These are phyloP conservation scores for Irpex rosettiformis DNA, from an alignment of 1,284 basidiomycete species.

Conservation along the genomic window DNA sequence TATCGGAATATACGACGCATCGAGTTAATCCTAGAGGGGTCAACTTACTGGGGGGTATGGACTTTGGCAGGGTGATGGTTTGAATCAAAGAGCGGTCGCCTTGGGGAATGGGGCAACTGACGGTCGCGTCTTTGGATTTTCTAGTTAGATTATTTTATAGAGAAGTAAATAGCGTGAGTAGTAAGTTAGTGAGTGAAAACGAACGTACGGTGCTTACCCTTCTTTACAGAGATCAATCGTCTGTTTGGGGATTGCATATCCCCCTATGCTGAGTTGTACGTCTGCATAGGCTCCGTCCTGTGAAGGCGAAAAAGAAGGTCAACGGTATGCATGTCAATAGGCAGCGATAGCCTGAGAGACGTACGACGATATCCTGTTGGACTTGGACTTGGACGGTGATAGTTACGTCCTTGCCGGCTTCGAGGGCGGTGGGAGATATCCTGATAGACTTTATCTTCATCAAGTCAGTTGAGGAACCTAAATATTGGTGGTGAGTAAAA, in stretches of 20 bases:
- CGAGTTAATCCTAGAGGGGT: no score
- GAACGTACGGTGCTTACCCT: no score
- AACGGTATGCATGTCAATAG: not conserved
- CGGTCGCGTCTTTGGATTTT: slow-evolving; percentile 39
- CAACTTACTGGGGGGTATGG: slow-evolving; percentile 80
- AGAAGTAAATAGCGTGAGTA: no score
- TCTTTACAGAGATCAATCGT: slow-evolving; percentile 92
- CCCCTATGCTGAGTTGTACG: slow-evolving; percentile 85
- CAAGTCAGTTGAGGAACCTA: slow-evolving; percentile 45
- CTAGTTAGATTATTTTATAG: no score
- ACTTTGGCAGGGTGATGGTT: slow-evolving; percentile 79
- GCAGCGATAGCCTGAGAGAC: slow-evolving; percentile 16
- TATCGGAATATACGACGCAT: no score
- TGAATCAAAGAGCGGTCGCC: slow-evolving; percentile 73
- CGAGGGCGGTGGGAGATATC: slow-evolving; percentile 78
- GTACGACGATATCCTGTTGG: slow-evolving; percentile 62
- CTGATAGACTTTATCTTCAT: slow-evolving; percentile 64
- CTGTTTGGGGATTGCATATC: no score
- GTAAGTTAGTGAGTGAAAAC: slow-evolving; percentile 30
- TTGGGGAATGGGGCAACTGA: slow-evolving; percentile 76
- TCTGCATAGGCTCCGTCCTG: slow-evolving; percentile 89
- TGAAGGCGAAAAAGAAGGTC: slow-evolving; percentile 1
- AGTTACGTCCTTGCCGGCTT: slow-evolving; percentile 79
- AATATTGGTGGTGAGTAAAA: not conserved
- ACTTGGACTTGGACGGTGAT: slow-evolving; percentile 71